phyloP scores from a whole-genome alignment of 495 filamentous ascomycete species.

The Penicillium tannophilum region DNA sequence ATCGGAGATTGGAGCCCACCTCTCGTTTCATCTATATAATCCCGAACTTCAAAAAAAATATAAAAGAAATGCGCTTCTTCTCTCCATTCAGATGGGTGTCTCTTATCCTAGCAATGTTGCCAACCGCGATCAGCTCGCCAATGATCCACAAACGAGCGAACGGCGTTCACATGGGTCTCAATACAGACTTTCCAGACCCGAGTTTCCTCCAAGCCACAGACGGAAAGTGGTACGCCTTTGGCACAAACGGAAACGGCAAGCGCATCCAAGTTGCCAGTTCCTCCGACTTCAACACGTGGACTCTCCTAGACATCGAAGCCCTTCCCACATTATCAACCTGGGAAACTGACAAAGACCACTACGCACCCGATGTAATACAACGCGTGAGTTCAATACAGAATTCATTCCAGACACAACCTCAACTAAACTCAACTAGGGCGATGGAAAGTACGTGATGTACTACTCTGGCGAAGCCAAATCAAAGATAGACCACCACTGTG shows the following conservation, averaged over 20 bases:
- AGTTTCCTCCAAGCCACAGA: slow-evolving; percentile 35
- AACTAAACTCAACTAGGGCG: slow-evolving; percentile 28
- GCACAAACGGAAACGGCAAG: slow-evolving; percentile 38
- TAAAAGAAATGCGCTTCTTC: background rate
- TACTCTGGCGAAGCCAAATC: slow-evolving; percentile 52
- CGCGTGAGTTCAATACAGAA: slow-evolving; percentile 27
- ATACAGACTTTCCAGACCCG: slow-evolving; percentile 43
- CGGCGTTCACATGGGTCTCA: slow-evolving; percentile 32
- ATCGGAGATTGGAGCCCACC: no score
- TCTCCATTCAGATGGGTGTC: slow-evolving; percentile 13
- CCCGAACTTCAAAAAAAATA: no score
- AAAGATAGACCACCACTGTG: slow-evolving; percentile 49
- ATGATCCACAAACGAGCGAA: slow-evolving; percentile 21
- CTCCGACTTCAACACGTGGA: slow-evolving; percentile 38
- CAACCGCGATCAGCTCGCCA: slow-evolving; percentile 17
- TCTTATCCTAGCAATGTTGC: slow-evolving; percentile 14
- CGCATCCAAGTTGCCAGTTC: slow-evolving; percentile 41
- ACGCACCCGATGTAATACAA: slow-evolving; percentile 44
- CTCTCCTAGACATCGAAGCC: slow-evolving; percentile 39
- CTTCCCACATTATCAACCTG: slow-evolving; percentile 37
- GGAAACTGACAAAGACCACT: slow-evolving; percentile 37
- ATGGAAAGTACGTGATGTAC: slow-evolving; percentile 60
- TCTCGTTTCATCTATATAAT: no score
- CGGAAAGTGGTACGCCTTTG: slow-evolving; percentile 44
- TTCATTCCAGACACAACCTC: background rate